Evolutionary conservation across 331 rosid species (phyloP).

Genomic region (Arachis monticola): DNA sequence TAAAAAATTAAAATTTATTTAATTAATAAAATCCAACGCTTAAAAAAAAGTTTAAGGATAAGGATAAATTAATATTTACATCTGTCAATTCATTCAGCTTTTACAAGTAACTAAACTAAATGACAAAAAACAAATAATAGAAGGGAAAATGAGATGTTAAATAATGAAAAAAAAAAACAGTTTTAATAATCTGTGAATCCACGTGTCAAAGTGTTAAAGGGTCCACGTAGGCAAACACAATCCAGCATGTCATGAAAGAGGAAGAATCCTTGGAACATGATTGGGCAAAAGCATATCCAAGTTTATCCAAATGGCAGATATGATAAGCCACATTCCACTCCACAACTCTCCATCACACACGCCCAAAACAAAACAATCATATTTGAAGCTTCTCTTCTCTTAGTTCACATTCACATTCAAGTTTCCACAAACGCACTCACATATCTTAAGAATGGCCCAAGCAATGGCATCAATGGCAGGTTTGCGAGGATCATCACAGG

Average conservation of each 20-base stretch:
- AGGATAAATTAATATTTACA: too few species aligned
- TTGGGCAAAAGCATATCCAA: constrained; percentile 65
- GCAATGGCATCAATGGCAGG: constrained; percentile 96
- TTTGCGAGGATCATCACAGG: constrained; percentile 75
- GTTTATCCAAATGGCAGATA: constrained; percentile 72
- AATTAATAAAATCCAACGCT: too few species aligned
- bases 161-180: background rate
- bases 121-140: too few species aligned
- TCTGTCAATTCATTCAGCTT: background rate
- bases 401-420: constrained; percentile 22
- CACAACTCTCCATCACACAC: constrained; percentile 61
- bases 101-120: too few species aligned
- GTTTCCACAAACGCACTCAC: background rate
- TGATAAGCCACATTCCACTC: constrained; percentile 51
- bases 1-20: too few species aligned
- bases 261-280: background rate
- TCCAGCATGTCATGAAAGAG: constrained; percentile 51
- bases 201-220: constrained; percentile 41
- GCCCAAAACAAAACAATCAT: constrained; percentile 33
- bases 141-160: background rate
- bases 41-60: too few species aligned
- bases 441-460: constrained; percentile 43
- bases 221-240: constrained; percentile 57
- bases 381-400: constrained; percentile 34
- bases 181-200: constrained; percentile 24